A percentile compares a stretch with the other conserved stretches of the same genome.
Conservation (phyloP, 2,329 filamentous ascomycete genomes). For the Trichophaea hybrida region DNA sequence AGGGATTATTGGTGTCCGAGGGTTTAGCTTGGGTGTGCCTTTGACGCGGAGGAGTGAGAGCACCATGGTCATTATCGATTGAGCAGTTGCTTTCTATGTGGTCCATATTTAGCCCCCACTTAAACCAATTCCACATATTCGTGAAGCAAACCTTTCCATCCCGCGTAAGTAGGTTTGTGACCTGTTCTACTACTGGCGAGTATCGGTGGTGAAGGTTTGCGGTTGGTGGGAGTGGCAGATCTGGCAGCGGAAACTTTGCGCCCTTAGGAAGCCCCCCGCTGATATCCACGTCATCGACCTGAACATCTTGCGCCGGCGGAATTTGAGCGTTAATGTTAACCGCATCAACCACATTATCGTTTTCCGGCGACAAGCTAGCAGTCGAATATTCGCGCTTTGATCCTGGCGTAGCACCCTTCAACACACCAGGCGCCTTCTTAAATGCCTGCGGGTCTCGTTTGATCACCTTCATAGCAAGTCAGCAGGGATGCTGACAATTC, state of each 20-base stretch:
- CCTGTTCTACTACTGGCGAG: conserved; percentile 67
- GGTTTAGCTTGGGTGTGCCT: conserved; percentile 60
- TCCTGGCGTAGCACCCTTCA: conserved; percentile 32
- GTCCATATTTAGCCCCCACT: background rate
- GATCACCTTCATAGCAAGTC: conserved; percentile 39
- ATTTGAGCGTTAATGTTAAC: conserved; percentile 12
- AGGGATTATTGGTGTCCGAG: conserved; percentile 56
- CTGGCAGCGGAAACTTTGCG: conserved; percentile 65
- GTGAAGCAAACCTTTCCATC: conserved; percentile 50
- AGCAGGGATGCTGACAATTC: background rate
- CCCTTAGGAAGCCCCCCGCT: conserved; percentile 34
- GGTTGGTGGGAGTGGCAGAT: conserved; percentile 47
- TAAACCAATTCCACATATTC: background rate
- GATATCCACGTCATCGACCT: conserved; percentile 25
- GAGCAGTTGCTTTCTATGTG: conserved; percentile 57
- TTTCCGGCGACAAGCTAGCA: conserved; percentile 26
- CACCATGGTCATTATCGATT: conserved; percentile 38
- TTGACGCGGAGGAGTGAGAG: conserved; percentile 60
- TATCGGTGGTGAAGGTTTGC: conserved; percentile 65
- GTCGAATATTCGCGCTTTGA: conserved; percentile 31
- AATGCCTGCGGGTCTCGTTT: conserved; percentile 46
- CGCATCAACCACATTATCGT: conserved; percentile 10
- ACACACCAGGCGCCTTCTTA: conserved; percentile 51
- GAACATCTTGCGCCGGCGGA: conserved; percentile 25
- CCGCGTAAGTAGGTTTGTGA: conserved; percentile 81